These are phyloP conservation scores for Psophocarpus tetragonolobus DNA, from an alignment of 306 rosid species.

Conservation along the genomic window DNA sequence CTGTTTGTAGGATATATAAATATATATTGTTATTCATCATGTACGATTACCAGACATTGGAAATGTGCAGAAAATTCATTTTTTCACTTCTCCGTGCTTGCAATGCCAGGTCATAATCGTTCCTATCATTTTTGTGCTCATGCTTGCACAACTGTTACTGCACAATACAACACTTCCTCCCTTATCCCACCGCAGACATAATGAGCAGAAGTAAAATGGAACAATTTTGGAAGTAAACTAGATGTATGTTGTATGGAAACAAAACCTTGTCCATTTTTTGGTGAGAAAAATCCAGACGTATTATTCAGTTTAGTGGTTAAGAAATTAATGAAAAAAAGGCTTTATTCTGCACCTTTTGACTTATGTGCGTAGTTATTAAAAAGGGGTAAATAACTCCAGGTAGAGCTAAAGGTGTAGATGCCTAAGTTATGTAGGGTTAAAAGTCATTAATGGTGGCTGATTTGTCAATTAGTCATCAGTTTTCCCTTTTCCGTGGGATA, in stretches of 20 bases:
- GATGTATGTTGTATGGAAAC: neutral
- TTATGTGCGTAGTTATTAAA: neutral
- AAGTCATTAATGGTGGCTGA: slow-evolving; percentile 12
- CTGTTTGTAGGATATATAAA: slow-evolving; percentile 75
- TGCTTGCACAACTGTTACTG: neutral
- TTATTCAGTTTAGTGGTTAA: neutral
- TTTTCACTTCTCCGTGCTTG: slow-evolving; percentile 33
- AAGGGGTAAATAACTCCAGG: neutral
- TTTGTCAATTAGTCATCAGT: neutral
- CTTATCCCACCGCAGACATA: neutral
- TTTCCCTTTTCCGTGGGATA: neutral
- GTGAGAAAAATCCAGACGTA: neutral
- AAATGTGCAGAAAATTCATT: slow-evolving; percentile 91
- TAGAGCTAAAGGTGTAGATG: neutral
- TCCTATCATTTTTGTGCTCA: neutral
- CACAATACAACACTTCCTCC: neutral
- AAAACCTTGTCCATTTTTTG: neutral
- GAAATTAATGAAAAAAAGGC: neutral
- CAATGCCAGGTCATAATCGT: neutral
- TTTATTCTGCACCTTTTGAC: neutral
- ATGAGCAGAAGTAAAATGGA: neutral
- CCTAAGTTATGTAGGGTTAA: neutral
- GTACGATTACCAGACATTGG: slow-evolving; percentile 75
- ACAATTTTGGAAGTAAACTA: neutral
- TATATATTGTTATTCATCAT: slow-evolving; percentile 58